Evolutionary conservation across 169 alveolate species (phyloP).

Genomic region (Plasmodium chabaudi): DNA sequence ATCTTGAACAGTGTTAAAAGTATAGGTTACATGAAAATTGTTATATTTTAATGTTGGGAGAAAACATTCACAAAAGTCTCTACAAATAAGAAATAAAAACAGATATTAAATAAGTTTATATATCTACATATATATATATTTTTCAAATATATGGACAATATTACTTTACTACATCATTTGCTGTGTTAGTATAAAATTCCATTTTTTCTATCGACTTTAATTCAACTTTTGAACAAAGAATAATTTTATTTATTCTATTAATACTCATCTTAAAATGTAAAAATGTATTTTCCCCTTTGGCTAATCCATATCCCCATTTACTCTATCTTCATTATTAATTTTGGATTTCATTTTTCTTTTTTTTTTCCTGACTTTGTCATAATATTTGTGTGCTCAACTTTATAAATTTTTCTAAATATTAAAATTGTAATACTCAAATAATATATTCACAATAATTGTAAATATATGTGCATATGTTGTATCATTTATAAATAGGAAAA

Average conservation of each 20-base stretch:
- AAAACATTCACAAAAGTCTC: conserved; percentile 47
- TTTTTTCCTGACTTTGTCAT: too few relatives aligned
- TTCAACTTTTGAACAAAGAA: conserved; percentile 43
- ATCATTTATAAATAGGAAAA: too few relatives aligned
- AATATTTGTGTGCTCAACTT: too few relatives aligned
- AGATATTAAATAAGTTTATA: not conserved
- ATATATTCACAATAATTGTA: too few relatives aligned
- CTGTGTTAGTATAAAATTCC: conserved; percentile 34
- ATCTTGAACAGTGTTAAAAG: conserved; percentile 9
- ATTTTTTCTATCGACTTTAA: conserved; percentile 28
- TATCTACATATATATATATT: not conserved
- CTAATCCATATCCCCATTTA: too few relatives aligned
- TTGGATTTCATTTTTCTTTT: too few relatives aligned
- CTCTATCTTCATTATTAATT: too few relatives aligned
- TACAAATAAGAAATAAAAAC: not conserved
- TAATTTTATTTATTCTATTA: conserved; percentile 40
- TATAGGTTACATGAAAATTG: conserved; percentile 19
- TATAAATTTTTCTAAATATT: too few relatives aligned
- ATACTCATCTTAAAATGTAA: conserved; percentile 30
- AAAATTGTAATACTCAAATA: too few relatives aligned
- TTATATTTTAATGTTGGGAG: conserved; percentile 35
- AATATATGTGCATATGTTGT: too few relatives aligned
- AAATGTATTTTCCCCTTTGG: too few relatives aligned
- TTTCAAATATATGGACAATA: not conserved
- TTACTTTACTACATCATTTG: conserved; percentile 48